These are phyloP conservation scores for Kewa caespitosa DNA, from an alignment of 179 eudicot species.

Conservation along the genomic window DNA sequence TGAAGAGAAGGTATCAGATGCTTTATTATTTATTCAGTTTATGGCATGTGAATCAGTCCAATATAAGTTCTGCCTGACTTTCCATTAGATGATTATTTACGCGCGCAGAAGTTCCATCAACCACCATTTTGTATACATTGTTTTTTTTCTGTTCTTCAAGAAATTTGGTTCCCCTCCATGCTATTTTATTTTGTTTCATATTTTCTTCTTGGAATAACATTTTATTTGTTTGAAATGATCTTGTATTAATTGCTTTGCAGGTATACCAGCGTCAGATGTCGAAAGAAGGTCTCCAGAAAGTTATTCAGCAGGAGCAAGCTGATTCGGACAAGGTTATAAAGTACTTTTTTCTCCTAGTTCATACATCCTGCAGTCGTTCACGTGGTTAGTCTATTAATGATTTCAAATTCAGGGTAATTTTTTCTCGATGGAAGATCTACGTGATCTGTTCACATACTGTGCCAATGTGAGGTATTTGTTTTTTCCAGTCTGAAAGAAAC, in stretches of 20 bases:
- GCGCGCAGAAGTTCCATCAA: slow-evolving; percentile 7
- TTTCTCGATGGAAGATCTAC: slow-evolving; percentile 86
- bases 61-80: no score
- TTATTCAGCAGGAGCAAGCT: slow-evolving; percentile 83
- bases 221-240: no score
- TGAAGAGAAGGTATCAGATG: slow-evolving; percentile 79
- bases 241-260: no score
- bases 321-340: slow-evolving; percentile 43
- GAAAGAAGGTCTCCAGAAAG: slow-evolving; percentile 98
- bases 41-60: neutral
- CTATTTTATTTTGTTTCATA: no score
- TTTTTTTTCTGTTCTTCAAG: neutral
- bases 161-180: slow-evolving; percentile 6
- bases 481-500: slow-evolving; percentile 1
- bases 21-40: slow-evolving; percentile 1
- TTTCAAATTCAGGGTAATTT: slow-evolving; percentile 62
- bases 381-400: slow-evolving; percentile 12
- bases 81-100: neutral
- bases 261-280: slow-evolving; percentile 99
- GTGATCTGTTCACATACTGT: slow-evolving; percentile 81
- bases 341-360: slow-evolving; percentile 8
- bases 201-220: no score
- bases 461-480: slow-evolving; percentile 56
- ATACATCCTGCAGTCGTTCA: slow-evolving; percentile 7
- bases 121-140: neutral